Evolutionary conservation across 768 basidiomycete genomes (phyloP).

Genomic region (Pulveroboletus sp.): DNA sequence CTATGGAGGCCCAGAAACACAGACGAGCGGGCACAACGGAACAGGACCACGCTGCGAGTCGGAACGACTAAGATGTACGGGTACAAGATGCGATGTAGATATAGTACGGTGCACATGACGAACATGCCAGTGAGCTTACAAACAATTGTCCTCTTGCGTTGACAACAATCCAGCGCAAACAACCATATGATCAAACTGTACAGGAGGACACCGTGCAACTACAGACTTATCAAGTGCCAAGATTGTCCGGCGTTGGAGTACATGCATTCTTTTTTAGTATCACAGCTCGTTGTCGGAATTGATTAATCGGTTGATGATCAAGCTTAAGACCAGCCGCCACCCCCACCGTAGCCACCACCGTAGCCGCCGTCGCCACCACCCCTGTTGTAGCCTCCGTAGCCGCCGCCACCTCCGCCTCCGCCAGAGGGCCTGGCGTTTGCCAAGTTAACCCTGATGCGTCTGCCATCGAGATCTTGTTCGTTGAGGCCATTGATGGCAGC

Average conservation of each 20-base stretch:
- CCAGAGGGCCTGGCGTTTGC: conserved; percentile 30
- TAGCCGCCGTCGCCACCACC: conserved; percentile 10
- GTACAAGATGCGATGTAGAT: no score
- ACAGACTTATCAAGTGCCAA: conserved; percentile 9
- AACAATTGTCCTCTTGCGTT: no score
- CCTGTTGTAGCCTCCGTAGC: conserved; percentile 13
- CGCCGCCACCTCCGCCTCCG: conserved; percentile 23
- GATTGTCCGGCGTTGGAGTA: background rate
- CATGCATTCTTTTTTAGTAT: conserved; percentile 13
- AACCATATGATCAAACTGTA: background rate
- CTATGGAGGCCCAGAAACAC: no score
- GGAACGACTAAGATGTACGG: no score
- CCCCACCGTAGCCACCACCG: conserved; percentile 9
- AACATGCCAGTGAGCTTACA: no score
- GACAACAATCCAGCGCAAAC: background rate
- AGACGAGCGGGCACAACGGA: no score
- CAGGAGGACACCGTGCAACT: background rate
- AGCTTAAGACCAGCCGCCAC: conserved; percentile 14
- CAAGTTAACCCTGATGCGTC: conserved; percentile 51
- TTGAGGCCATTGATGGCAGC: conserved; percentile 44
- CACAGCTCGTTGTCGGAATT: background rate
- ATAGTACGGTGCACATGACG: no score
- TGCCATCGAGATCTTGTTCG: conserved; percentile 55
- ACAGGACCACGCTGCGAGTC: no score
- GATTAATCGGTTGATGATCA: background rate